These are phyloP conservation scores for Kurtzmaniella fragi DNA, from an alignment of 805 yeast species.

Conservation along the genomic window DNA sequence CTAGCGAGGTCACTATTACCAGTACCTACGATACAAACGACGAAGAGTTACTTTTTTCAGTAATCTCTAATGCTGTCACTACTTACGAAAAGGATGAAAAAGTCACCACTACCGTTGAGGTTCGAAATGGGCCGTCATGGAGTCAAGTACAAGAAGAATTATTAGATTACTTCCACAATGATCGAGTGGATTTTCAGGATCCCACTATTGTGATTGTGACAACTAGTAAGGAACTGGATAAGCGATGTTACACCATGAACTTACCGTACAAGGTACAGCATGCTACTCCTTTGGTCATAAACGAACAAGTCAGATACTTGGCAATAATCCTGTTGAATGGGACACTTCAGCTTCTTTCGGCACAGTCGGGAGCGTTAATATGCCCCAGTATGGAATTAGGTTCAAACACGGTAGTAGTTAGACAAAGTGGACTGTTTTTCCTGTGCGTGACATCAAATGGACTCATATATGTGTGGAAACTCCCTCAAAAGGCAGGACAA, in stretches of 20 bases:
- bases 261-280: conserved; percentile 47
- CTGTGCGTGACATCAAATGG: conserved; percentile 49
- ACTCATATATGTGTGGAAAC: conserved; percentile 46
- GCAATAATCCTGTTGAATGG: conserved; percentile 59
- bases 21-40: conserved; percentile 25
- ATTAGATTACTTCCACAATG: conserved; percentile 27
- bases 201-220: conserved; percentile 44
- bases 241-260: conserved; percentile 30
- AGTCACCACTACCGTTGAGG: conserved; percentile 30
- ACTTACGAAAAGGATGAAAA: conserved; percentile 10
- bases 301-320: conserved; percentile 35
- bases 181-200: conserved; percentile 40
- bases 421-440: conserved; percentile 27
- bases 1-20: conserved; percentile 20
- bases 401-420: conserved; percentile 33
- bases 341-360: conserved; percentile 39
- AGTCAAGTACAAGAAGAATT: conserved; percentile 33
- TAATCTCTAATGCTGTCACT: conserved; percentile 27
- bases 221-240: conserved; percentile 28
- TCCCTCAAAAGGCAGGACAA: conserved; percentile 17
- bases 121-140: conserved; percentile 40
- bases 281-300: conserved; percentile 33
- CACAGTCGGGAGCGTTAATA: conserved; percentile 40
- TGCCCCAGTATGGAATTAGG: conserved; percentile 53
- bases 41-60: conserved; percentile 34